Percentiles rank a stretch among this genome's conserved stretches.
Evolutionary conservation across 2,329 filamentous ascomycete species (phyloP).

Genomic region (Chaetomiaceae sp.): DNA sequence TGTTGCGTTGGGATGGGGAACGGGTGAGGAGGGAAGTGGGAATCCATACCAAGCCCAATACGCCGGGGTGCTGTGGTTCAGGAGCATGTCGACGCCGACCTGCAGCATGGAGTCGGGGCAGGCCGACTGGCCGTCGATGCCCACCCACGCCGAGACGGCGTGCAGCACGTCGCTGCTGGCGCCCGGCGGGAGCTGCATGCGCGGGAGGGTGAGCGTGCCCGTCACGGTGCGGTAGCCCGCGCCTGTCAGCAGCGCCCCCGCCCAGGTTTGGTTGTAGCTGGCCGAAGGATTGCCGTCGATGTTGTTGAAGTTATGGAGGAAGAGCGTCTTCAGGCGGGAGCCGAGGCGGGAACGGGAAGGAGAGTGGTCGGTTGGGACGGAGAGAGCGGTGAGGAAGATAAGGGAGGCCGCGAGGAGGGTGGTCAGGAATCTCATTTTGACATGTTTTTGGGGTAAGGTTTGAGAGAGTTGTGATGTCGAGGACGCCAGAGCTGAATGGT

Average conservation of each 20-base stretch:
- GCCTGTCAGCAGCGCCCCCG: constrained; percentile 51
- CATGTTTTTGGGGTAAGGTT: too few species aligned
- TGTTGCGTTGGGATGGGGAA: too few species aligned
- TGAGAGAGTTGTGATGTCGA: too few species aligned
- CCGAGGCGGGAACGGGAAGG: background rate
- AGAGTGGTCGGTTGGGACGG: background rate
- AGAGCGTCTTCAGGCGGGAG: background rate
- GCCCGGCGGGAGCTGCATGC: constrained; percentile 38
- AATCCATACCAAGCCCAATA: constrained; percentile 12
- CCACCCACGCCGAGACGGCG: constrained; percentile 45
- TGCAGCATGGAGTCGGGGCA: constrained; percentile 51
- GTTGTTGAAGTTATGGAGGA: constrained; percentile 28
- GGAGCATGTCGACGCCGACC: constrained; percentile 46
- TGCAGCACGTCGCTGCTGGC: constrained; percentile 34
- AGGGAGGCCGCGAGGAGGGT: constrained; percentile 30
- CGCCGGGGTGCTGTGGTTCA: background rate
- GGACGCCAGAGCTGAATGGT: too few species aligned
- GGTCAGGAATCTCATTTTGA: too few species aligned
- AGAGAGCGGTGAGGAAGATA: constrained; percentile 30
- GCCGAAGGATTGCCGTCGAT: constrained; percentile 42
- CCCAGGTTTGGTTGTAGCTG: constrained; percentile 56
- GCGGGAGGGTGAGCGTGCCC: constrained; percentile 50
- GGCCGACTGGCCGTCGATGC: constrained; percentile 54
- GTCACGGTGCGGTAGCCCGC: constrained; percentile 49
- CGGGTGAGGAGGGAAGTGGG: background rate